Evolutionary conservation across 306 rosid genomes (phyloP).

Genomic region (Prunus campanulata): DNA sequence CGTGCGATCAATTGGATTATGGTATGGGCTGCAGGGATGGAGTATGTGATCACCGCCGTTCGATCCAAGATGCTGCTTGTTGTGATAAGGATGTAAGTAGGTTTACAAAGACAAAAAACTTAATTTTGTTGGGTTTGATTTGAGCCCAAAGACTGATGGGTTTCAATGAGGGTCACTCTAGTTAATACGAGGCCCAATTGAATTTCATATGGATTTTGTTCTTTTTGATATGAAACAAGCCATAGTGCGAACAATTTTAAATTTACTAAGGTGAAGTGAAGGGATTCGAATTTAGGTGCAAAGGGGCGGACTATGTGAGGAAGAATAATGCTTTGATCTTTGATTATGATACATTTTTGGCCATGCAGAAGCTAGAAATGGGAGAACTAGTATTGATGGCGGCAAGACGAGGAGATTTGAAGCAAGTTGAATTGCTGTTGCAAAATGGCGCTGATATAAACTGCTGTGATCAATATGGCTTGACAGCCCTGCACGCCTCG

Average conservation of each 20-base stretch:
- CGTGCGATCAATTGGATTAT: constrained; percentile 29
- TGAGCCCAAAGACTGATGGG: too few relatives aligned
- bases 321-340: background rate
- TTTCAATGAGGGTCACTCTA: too few relatives aligned
- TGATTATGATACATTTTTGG: background rate
- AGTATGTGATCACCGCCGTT: constrained; percentile 21
- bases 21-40: constrained; percentile 6
- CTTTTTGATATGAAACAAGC: too few relatives aligned
- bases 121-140: too few relatives aligned
- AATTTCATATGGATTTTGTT: background rate
- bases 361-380: constrained; percentile 38
- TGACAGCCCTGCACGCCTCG: constrained; percentile 73
- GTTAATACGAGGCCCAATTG: background rate
- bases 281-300: too few relatives aligned
- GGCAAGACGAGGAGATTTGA: constrained; percentile 48
- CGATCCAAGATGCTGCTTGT: constrained; percentile 16
- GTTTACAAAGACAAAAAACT: background rate
- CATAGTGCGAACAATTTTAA: too few relatives aligned
- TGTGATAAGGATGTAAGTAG: constrained; percentile 39
- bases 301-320: too few relatives aligned
- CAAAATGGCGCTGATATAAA: constrained; percentile 35
- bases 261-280: too few relatives aligned
- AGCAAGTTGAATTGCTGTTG: constrained; percentile 35
- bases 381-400: constrained; percentile 57
- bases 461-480: constrained; percentile 52